Conservation (phyloP, 345 rosid genomes). For the Sisymbrium altissimum region DNA sequence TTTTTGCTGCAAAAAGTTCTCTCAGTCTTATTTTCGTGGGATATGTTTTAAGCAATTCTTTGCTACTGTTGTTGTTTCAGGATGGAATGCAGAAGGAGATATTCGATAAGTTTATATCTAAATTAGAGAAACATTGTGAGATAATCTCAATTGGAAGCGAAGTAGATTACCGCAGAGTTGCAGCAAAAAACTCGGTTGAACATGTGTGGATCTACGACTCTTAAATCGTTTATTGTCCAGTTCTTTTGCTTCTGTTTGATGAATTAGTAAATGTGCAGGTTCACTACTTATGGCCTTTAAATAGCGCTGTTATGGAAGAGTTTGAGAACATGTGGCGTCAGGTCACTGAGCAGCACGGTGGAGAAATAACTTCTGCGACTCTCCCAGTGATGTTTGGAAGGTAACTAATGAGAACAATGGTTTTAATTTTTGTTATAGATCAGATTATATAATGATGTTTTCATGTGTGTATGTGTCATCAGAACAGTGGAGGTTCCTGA, state of each 20-base stretch:
- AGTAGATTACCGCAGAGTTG: conserved; percentile 78
- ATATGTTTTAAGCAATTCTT: neutral
- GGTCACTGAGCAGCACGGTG: conserved; percentile 53
- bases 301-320: conserved; percentile 41
- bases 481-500: conserved; percentile 73
- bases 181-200: conserved; percentile 54
- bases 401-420: conserved; percentile 35
- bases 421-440: neutral
- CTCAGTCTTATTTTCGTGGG: neutral
- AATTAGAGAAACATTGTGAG: conserved; percentile 78
- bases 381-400: conserved; percentile 95
- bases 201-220: conserved; percentile 37
- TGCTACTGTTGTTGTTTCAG: conserved; percentile 38
- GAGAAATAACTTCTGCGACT: conserved; percentile 53
- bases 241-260: conserved; percentile 19
- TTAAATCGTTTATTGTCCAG: conserved; percentile 4
- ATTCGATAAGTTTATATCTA: conserved; percentile 62
- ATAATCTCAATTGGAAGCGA: conserved; percentile 70
- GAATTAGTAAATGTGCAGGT: conserved; percentile 41
- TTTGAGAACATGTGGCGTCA: conserved; percentile 68
- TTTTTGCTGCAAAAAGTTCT: neutral
- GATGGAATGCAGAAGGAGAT: conserved; percentile 95
- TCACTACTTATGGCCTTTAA: conserved; percentile 76
- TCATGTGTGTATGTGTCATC: conserved; percentile 9
- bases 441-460: neutral